Base-by-base conservation (phyloP, 148 eudicot species). In the Agrostemma githago region DNA sequence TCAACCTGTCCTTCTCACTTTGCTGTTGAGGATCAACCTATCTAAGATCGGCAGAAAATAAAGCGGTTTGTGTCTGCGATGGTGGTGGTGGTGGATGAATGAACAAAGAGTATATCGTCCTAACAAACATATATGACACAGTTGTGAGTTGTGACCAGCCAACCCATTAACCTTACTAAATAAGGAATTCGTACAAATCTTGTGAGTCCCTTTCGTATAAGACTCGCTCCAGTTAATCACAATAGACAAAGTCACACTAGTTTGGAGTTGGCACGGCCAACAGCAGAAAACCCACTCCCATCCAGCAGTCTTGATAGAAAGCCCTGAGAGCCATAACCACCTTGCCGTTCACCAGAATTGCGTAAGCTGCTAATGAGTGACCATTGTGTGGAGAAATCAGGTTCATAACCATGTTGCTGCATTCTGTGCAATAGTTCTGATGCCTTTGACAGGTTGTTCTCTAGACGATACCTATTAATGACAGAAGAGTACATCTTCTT, bases 381-480 rank as follows among this genome's bases (percentile, higher is more conserved):
- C 97, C 97, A 92, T 37, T 92, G 97, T 43, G 86, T 90, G 38
- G 75, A 82, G 68, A 92, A 92, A 72, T 92, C 93, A 11, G 96
- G 98, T 73, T 85, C 85, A 72, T 89, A 84, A 62, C 98, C 98
- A 73, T 80, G 78, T 64, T 78, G 77, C 79, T 90, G 96, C 98
- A 93, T 93, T 48, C 9, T 62, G 37, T 72, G 72, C 78, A 93
- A 26, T 64, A 87, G 51, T 72, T 86, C 84, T 17, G 92, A 89
- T 64, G 96, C 88, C 87, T 85, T 93, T 15, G 71, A 62, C 42
- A 85, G 68, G 63, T 93, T 90, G 17, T 82, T 86, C 76, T 86
- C 88, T 10, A 51, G 77, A 43, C 76, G 71, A 70, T 79, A 90
- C 69, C 77, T 79, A 41, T 86, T 77, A 75, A 93, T 81, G 65